phyloP scores from a whole-genome alignment of 2,329 filamentous ascomycete genomes.

The Aspergillus tamarii region DNA sequence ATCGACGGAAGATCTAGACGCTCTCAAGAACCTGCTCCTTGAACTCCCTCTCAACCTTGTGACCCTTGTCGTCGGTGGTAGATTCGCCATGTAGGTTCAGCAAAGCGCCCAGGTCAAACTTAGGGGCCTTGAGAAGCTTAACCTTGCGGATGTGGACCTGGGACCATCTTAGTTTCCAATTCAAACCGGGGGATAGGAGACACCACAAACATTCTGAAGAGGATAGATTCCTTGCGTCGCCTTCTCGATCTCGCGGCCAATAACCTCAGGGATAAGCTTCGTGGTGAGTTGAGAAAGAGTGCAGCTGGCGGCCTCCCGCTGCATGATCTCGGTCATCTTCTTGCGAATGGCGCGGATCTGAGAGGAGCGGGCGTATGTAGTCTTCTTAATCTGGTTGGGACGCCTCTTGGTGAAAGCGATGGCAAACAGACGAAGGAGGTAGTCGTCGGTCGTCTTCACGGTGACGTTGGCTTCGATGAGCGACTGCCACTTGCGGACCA shows the following conservation, averaged over 20 bases:
- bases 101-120: conserved; percentile 97
- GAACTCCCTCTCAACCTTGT: conserved; percentile 99
- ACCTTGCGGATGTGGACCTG: conserved; percentile 99
- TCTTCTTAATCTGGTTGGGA: conserved; percentile 99
- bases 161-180: conserved; percentile 37
- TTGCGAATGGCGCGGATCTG: conserved; percentile 98
- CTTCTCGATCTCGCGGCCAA: conserved; percentile 99
- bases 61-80: conserved; percentile 89
- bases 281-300: conserved; percentile 94
- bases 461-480: conserved; percentile 99
- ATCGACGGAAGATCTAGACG: conserved; percentile 73
- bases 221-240: conserved; percentile 99
- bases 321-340: conserved; percentile 99
- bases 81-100: conserved; percentile 98
- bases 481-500: conserved; percentile 99
- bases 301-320: conserved; percentile 91
- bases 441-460: conserved; percentile 99
- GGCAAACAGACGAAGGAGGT: conserved; percentile 97
- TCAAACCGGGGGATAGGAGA: neutral
- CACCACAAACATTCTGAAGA: conserved; percentile 82
- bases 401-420: conserved; percentile 99
- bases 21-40: conserved; percentile 95
- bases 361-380: conserved; percentile 94
- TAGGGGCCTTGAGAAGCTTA: conserved; percentile 97
- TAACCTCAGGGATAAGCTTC: conserved; percentile 99